Percentiles rank a stretch among this genome's conserved stretches.
phyloP scores from a whole-genome alignment of 169 alveolate genomes.

The Plasmodium falciparum region DNA sequence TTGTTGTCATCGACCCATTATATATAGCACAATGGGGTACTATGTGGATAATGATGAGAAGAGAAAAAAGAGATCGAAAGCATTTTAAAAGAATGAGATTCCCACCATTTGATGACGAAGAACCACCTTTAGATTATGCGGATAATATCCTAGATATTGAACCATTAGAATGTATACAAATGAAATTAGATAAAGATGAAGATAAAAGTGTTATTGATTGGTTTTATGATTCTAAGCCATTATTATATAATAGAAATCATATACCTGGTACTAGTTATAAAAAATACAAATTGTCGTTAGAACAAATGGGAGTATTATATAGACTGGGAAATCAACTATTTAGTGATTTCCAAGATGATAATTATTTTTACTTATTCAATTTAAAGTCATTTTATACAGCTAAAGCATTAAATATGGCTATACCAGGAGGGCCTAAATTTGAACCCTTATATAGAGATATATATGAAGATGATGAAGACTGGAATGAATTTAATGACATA shows the following conservation, averaged over 20 bases:
- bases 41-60: conserved; percentile 99
- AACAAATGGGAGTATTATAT: conserved; percentile 97
- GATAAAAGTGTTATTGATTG: conserved; percentile 98
- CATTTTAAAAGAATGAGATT: conserved; percentile 99
- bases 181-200: conserved; percentile 98
- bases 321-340: conserved; percentile 98
- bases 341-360: conserved; percentile 96
- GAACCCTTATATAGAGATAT: conserved; percentile 99
- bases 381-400: conserved; percentile 98
- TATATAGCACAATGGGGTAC: conserved; percentile 99
- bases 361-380: conserved; percentile 98
- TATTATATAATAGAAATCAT: conserved; percentile 81
- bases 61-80: conserved; percentile 99
- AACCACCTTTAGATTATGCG: conserved; percentile 99
- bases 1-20: conserved; percentile 99
- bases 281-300: conserved; percentile 95
- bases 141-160: conserved; percentile 98
- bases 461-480: conserved; percentile 99
- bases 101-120: conserved; percentile 99
- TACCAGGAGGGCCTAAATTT: conserved; percentile 99
- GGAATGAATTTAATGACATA: conserved; percentile 99
- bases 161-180: conserved; percentile 98
- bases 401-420: conserved; percentile 99
- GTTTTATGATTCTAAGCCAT: conserved; percentile 92
- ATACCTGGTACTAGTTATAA: conserved; percentile 94